Percentiles rank a stretch among this genome's conserved stretches.
Evolutionary conservation across 345 rosid genomes (phyloP).

Genomic region (Moricandia arvensis): DNA sequence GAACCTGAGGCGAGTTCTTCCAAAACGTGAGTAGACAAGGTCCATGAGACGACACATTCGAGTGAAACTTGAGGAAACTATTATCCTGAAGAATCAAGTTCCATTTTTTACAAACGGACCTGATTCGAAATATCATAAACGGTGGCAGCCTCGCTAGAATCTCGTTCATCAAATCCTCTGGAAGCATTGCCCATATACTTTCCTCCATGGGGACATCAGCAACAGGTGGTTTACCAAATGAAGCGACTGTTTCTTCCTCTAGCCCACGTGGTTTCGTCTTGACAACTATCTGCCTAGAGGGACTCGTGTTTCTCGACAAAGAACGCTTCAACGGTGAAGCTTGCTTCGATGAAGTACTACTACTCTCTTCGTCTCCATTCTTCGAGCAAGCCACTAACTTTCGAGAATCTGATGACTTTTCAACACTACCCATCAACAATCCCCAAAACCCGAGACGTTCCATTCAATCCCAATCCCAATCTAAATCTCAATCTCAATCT

Average conservation of each 20-base stretch:
- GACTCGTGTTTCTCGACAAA: slow-evolving; percentile 82
- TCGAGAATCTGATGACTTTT: slow-evolving; percentile 52
- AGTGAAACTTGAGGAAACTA: slow-evolving; percentile 84
- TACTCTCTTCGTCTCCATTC: slow-evolving; percentile 44
- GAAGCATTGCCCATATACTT: slow-evolving; percentile 92
- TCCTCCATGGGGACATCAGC: slow-evolving; percentile 89
- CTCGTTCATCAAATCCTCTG: slow-evolving; percentile 89
- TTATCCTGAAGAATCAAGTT: slow-evolving; percentile 83
- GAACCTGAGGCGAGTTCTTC: slow-evolving; percentile 83
- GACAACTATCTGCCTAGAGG: slow-evolving; percentile 74
- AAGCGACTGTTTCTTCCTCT: slow-evolving; percentile 81
- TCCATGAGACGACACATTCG: slow-evolving; percentile 65
- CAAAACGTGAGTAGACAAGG: slow-evolving; percentile 91
- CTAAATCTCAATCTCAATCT: neutral
- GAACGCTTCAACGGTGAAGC: slow-evolving; percentile 59
- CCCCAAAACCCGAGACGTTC: slow-evolving; percentile 41
- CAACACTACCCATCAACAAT: slow-evolving; percentile 51
- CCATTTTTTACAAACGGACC: slow-evolving; percentile 86
- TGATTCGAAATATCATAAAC: slow-evolving; percentile 84
- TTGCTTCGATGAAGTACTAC: slow-evolving; percentile 46
- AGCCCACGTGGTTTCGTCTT: slow-evolving; percentile 95
- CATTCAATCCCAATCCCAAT: slow-evolving; percentile 14
- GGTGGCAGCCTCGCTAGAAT: slow-evolving; percentile 92
- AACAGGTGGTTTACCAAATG: slow-evolving; percentile 66
- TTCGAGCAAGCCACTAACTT: slow-evolving; percentile 33